Evolutionary conservation across 768 basidiomycete species (phyloP).

Genomic region (Kwoniella pini): DNA sequence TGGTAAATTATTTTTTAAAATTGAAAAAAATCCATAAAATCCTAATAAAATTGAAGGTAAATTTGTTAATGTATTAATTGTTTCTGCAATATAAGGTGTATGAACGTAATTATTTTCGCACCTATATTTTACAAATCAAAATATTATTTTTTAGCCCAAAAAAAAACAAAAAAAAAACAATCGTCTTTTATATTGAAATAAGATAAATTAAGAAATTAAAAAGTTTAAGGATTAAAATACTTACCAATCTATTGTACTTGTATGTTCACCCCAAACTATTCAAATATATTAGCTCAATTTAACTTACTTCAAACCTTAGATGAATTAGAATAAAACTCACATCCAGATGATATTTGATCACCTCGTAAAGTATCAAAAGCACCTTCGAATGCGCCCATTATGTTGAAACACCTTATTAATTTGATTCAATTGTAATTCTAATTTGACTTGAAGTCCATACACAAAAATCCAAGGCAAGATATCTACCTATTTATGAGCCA

Average conservation of each 20-base stretch:
- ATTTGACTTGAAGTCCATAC: too few species aligned
- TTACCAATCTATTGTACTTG: constrained; percentile 49
- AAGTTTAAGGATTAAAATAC: too few species aligned
- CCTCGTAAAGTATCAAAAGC: constrained; percentile 46
- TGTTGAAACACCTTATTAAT: too few species aligned
- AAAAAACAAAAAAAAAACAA: too few species aligned
- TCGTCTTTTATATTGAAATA: too few species aligned
- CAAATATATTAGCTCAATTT: not conserved
- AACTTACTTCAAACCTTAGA: too few species aligned
- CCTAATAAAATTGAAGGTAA: constrained; percentile 64
- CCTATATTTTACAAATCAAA: constrained; percentile 16
- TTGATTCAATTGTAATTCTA: too few species aligned
- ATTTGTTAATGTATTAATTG: constrained; percentile 74
- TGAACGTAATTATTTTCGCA: constrained; percentile 74
- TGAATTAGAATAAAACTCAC: too few species aligned
- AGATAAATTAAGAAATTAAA: too few species aligned
- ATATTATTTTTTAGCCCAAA: too few species aligned
- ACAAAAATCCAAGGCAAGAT: too few species aligned
- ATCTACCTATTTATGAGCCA: too few species aligned
- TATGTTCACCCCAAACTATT: constrained; percentile 52
- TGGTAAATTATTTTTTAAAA: constrained; percentile 51
- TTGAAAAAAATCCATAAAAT: constrained; percentile 58
- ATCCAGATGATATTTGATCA: constrained; percentile 41
- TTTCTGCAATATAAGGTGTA: constrained; percentile 74
- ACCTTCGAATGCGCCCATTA: constrained; percentile 48